Conservation (phyloP, 306 rosid genomes). For the Castanea sativa region DNA sequence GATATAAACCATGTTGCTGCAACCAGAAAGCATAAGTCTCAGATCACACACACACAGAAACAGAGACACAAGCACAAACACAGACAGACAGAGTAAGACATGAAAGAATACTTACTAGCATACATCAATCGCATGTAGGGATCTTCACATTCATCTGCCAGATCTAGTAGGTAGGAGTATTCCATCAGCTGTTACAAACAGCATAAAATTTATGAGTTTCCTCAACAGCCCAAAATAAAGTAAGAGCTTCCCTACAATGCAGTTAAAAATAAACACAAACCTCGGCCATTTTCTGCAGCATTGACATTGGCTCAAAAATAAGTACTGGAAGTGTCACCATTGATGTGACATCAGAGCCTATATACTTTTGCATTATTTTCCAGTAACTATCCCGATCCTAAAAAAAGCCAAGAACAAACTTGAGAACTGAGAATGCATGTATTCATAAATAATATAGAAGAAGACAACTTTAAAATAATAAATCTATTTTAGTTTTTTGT, state of each 20-base stretch:
- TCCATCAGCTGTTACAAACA: slow-evolving; percentile 78
- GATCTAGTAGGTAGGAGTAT: slow-evolving; percentile 79
- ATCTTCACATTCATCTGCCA: slow-evolving; percentile 88
- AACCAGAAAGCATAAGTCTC: slow-evolving; percentile 24
- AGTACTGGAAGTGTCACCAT: slow-evolving; percentile 95
- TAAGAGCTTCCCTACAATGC: slow-evolving; percentile 3
- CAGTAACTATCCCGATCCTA: slow-evolving; percentile 95
- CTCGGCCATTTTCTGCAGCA: slow-evolving; percentile 95
- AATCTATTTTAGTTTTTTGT: background rate
- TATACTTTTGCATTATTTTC: slow-evolving; percentile 93
- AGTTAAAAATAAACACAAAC: slow-evolving; percentile 40
- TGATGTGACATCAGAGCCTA: slow-evolving; percentile 90
- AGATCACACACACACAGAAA: background rate
- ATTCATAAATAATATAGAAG: background rate
- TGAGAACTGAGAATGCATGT: slow-evolving; percentile 12
- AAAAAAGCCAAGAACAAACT: slow-evolving; percentile 6
- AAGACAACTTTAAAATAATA: background rate
- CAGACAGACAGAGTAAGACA: background rate
- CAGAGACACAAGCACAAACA: background rate
- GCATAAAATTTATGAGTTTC: slow-evolving; percentile 7
- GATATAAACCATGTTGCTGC: slow-evolving; percentile 97
- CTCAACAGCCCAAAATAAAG: slow-evolving; percentile 16
- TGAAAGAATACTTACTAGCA: slow-evolving; percentile 57
- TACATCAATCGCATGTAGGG: slow-evolving; percentile 83
- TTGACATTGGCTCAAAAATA: slow-evolving; percentile 97